phyloP scores from a whole-genome alignment of 2,329 filamentous ascomycete genomes.

The Xylariaceae sp. region DNA sequence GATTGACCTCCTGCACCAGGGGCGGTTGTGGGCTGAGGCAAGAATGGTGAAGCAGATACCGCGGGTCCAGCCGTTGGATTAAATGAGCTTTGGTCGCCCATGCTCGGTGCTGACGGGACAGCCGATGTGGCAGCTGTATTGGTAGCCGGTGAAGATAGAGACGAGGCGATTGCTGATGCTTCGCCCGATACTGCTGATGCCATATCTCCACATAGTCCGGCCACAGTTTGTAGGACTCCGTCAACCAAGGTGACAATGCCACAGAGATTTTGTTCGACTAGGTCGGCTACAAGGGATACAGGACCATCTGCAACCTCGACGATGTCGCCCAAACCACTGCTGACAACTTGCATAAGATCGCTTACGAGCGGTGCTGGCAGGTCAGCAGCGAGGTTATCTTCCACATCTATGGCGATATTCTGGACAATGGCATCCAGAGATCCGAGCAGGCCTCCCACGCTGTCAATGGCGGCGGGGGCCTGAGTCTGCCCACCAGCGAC shows the following conservation, averaged over 20 bases:
- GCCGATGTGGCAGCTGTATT: slow-evolving; percentile 4
- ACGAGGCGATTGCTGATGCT: slow-evolving; percentile 7
- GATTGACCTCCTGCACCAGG: too few species aligned
- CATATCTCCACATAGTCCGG: slow-evolving; percentile 20
- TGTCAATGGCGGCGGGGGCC: slow-evolving; percentile 15
- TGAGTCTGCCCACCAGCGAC: slow-evolving; percentile 11
- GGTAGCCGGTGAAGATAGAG: background rate
- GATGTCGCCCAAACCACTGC: slow-evolving; percentile 16
- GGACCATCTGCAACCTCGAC: slow-evolving; percentile 14
- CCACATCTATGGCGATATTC: slow-evolving; percentile 12
- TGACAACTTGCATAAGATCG: slow-evolving; percentile 11
- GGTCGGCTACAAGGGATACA: slow-evolving; percentile 14
- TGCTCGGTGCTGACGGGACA: background rate
- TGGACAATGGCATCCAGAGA: slow-evolving; percentile 16
- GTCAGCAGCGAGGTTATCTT: slow-evolving; percentile 10
- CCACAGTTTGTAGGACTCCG: slow-evolving; percentile 20
- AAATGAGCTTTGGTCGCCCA: background rate
- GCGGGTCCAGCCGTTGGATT: background rate
- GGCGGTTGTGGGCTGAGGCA: background rate
- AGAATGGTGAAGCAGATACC: background rate
- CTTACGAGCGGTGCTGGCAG: slow-evolving; percentile 11
- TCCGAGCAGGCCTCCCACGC: slow-evolving; percentile 14
- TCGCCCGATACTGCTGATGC: slow-evolving; percentile 12
- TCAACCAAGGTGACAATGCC: slow-evolving; percentile 17
- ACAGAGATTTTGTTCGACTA: slow-evolving; percentile 21